Evolutionary conservation across 139 green algal species (phyloP), one percentile per base, ranked within the genome.

Genomic region (Chlamydomonas schloesseri): DNA sequence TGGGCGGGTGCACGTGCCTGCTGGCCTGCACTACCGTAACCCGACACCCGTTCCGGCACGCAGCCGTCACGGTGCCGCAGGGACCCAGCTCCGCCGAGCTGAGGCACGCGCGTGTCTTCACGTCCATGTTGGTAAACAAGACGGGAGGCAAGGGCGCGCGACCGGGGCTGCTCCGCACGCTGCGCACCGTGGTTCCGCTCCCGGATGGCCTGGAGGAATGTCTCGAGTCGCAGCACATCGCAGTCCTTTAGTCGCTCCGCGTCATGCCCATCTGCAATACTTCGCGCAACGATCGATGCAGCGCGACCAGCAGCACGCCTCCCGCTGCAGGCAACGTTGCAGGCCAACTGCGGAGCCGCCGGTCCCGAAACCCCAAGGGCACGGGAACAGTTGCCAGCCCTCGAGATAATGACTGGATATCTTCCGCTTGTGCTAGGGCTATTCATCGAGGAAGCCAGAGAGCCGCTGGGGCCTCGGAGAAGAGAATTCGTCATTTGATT

Each of bases 221-320:
- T 76, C 80, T 90, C 87, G 37, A 90, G 55, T 37, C 85, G 80
- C 14, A 88, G 47, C 6, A 76, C 47, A 21, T 85, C 76, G 67
- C 79, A 77, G 34, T 85, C 79, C 79, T 85, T 85, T 11, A 85
- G 60, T 9, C 79, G 79, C 8, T 76, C 29, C 20, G 65, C 65
- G 34, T 85, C 65, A 23, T 85, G 79, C 1, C 79, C 79, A 21
- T 85, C 79, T 20, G 79, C 79, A 28, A 85, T 85, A 33, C 79
- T 85, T 1, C 67, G 67, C 53, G 79, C 0, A 18, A 85, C 67
- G 37, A 31, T 23, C 20, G n/a, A 68, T 23, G 53, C 70, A 28
- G 8, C 70, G 28, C 70, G 70, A 11, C 13, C 9, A 8, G 36
- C 70, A 20, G 15, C 13, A 13, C 34, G 36, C 36, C 33, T 29